phyloP scores from a whole-genome alignment of 441 rosid species.

The Kokia cookei region DNA sequence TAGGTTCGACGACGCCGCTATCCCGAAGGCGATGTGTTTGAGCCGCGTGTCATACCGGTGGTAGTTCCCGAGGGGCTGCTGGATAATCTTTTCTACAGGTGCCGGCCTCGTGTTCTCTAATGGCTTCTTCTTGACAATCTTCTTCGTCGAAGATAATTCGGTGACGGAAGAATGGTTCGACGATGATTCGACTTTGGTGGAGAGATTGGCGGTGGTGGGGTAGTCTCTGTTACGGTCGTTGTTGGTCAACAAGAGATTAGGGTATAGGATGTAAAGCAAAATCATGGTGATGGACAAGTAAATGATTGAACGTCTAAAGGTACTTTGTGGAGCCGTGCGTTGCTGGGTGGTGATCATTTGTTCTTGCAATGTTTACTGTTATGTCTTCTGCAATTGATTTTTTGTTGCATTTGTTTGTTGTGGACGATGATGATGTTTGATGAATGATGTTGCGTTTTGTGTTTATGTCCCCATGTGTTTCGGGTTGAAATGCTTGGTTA shows the following conservation, averaged over 20 bases:
- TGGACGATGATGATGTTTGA: neutral
- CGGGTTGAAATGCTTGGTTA: constrained; percentile 8
- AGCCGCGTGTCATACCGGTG: constrained; percentile 36
- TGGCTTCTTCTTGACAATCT: too few species aligned
- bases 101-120: neutral
- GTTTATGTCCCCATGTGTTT: constrained; percentile 8
- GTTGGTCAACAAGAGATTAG: constrained; percentile 33
- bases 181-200: constrained; percentile 11
- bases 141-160: neutral
- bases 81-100: neutral
- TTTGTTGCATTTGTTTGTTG: neutral
- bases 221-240: constrained; percentile 23
- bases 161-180: constrained; percentile 21
- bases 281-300: constrained; percentile 45
- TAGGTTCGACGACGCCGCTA: constrained; percentile 54
- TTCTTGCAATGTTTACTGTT: neutral
- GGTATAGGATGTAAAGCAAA: constrained; percentile 44
- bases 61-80: constrained; percentile 11
- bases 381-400: neutral
- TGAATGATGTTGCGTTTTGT: neutral
- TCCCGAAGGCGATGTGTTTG: constrained; percentile 73
- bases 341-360: constrained; percentile 20
- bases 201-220: constrained; percentile 4
- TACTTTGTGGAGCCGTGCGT: constrained; percentile 20
- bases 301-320: constrained; percentile 29